phyloP scores from a whole-genome alignment of 805 yeast genomes.

The Yamadazyma olivae region DNA sequence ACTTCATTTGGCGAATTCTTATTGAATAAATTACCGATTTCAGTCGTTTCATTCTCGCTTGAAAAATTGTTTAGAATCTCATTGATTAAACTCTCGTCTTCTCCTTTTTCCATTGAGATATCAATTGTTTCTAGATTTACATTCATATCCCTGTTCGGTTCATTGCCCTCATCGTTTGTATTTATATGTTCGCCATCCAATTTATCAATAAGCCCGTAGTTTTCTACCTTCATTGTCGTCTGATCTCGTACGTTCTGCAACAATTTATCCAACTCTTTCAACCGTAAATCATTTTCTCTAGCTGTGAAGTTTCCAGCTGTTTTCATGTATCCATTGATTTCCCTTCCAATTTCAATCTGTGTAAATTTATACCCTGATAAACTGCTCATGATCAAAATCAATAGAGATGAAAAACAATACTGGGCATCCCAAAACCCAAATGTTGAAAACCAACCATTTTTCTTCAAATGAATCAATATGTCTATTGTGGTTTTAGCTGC shows the following conservation, averaged over 20 bases:
- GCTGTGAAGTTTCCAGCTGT: slow-evolving; percentile 12
- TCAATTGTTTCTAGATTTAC: background rate
- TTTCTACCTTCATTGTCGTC: background rate
- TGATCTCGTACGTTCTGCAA: slow-evolving; percentile 3
- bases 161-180: no score
- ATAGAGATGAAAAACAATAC: slow-evolving; percentile 31
- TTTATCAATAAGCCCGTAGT: background rate
- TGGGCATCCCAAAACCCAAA: slow-evolving; percentile 41
- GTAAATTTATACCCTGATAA: slow-evolving; percentile 6
- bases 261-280: slow-evolving; percentile 7
- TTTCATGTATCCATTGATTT: slow-evolving; percentile 8
- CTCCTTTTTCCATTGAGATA: background rate
- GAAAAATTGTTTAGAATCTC: slow-evolving; percentile 8
- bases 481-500: slow-evolving; percentile 30
- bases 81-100: slow-evolving; percentile 3
- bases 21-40: slow-evolving; percentile 1
- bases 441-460: slow-evolving; percentile 23
- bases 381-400: slow-evolving; percentile 20
- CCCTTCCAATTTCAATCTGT: slow-evolving; percentile 8
- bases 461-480: slow-evolving; percentile 23
- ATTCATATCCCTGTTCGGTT: background rate
- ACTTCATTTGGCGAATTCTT: slow-evolving; percentile 1
- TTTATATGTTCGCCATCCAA: background rate
- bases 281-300: slow-evolving; percentile 5
- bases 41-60: background rate